Evolutionary conservation across 2,329 filamentous ascomycete species (phyloP).

Genomic region (Monilinia aucupariae): DNA sequence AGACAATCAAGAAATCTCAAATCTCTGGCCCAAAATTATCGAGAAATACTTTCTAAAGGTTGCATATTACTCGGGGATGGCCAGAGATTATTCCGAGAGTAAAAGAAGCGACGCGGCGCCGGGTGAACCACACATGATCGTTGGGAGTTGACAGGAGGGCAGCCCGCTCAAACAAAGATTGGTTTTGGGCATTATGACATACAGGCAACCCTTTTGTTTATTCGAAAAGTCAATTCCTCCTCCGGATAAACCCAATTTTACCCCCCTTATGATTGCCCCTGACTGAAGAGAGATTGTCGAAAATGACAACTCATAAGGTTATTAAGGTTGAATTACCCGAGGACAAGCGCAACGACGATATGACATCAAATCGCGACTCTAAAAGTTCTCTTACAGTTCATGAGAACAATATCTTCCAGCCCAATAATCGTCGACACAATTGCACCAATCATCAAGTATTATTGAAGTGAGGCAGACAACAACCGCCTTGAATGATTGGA

Average conservation of each 20-base stretch:
- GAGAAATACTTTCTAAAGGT: not conserved
- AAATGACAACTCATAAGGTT: not conserved
- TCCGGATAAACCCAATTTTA: not conserved
- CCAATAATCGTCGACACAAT: not conserved
- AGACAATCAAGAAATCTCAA: not conserved
- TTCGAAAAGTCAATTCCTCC: not conserved
- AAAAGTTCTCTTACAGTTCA: not conserved
- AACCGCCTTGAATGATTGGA: not conserved
- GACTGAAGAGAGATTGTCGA: not conserved
- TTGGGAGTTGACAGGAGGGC: not conserved
- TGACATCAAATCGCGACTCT: not conserved
- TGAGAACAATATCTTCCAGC: not conserved
- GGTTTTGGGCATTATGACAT: not conserved
- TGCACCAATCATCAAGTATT: not conserved
- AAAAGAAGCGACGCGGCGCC: too few species aligned
- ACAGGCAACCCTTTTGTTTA: not conserved
- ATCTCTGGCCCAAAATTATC: not conserved
- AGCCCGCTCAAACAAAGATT: not conserved
- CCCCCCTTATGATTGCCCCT: not conserved
- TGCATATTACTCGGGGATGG: too few species aligned
- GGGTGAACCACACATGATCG: not conserved
- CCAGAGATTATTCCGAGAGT: not conserved
- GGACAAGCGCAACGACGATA: not conserved
- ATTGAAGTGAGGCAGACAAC: slow-evolving; percentile 3
- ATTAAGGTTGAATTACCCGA: not conserved